A percentile compares a stretch with the other conserved stretches of the same genome.
phyloP scores from a whole-genome alignment of 169 alveolate species.

The Nephromyces sp. region DNA sequence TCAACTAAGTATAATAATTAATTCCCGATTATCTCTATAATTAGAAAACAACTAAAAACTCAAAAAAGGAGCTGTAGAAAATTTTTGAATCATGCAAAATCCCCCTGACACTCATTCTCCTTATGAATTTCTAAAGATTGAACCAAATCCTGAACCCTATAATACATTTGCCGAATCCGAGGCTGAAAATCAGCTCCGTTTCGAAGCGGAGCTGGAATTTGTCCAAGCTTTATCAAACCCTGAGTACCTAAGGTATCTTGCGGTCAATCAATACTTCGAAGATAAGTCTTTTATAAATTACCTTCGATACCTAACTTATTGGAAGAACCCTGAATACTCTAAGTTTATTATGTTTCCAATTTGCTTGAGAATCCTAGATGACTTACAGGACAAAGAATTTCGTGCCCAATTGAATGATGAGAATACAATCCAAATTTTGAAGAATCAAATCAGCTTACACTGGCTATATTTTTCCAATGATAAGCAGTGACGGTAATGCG shows the following conservation, averaged over 20 bases:
- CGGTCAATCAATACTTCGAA: background rate
- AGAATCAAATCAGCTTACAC: constrained; percentile 9
- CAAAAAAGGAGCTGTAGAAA: no score
- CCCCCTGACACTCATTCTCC: no score
- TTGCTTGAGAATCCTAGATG: constrained; percentile 8
- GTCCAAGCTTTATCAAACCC: constrained; percentile 30
- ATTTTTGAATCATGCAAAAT: no score
- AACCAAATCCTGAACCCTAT: no score
- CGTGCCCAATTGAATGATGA: background rate
- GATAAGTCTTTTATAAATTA: constrained; percentile 7
- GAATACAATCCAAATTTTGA: constrained; percentile 7
- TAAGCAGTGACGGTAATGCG: background rate
- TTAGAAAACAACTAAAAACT: no score
- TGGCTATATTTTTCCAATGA: constrained; percentile 16
- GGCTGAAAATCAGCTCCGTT: constrained; percentile 11
- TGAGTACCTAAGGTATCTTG: constrained; percentile 4
- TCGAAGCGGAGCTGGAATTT: constrained; percentile 32
- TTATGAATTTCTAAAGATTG: no score
- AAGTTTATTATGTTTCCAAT: constrained; percentile 20
- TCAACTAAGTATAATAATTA: no score
- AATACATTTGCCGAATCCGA: constrained; percentile 4
- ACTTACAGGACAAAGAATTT: constrained; percentile 1
- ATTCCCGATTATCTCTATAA: no score
- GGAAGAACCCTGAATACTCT: constrained; percentile 22
- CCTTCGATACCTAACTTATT: constrained; percentile 15